These are phyloP conservation scores for Yamadazyma paraphyllophila DNA, from an alignment of 805 yeast genomes.

Conservation along the genomic window DNA sequence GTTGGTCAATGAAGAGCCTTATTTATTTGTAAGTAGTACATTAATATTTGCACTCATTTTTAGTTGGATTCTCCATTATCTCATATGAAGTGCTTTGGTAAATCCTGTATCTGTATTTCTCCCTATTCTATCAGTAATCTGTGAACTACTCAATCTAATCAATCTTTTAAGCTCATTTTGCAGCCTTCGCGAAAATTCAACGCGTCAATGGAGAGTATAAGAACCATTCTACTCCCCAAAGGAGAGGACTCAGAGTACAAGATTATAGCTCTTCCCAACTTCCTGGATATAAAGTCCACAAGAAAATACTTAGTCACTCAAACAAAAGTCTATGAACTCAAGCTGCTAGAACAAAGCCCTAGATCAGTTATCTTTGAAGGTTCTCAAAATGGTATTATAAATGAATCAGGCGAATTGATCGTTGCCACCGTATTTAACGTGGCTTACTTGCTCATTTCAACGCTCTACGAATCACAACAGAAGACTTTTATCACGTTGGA, in stretches of 20 bases:
- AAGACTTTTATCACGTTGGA: conserved; percentile 33
- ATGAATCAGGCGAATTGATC: conserved; percentile 40
- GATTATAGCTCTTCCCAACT: conserved; percentile 11
- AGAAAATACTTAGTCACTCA: conserved; percentile 12
- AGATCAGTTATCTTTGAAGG: conserved; percentile 39
- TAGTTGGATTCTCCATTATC: no score
- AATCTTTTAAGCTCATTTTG: not conserved
- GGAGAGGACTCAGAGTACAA: conserved; percentile 1
- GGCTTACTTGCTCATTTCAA: conserved; percentile 37
- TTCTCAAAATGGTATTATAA: conserved; percentile 29
- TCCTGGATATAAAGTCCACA: conserved; percentile 1
- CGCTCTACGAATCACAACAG: conserved; percentile 22
- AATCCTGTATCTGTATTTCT: not conserved
- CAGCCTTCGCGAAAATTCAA: conserved; percentile 2
- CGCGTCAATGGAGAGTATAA: conserved; percentile 5
- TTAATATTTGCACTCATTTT: not conserved
- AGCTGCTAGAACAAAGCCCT: conserved; percentile 24
- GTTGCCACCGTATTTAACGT: conserved; percentile 42
- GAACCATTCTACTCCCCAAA: conserved; percentile 13
- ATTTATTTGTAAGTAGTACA: not conserved
- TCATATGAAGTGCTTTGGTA: no score
- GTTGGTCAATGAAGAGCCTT: conserved; percentile 8
- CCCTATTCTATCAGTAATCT: not conserved
- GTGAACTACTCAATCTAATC: not conserved
- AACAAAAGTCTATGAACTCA: conserved; percentile 36